Conservation (phyloP, 768 basidiomycete genomes). For the Pholiota molesta region DNA sequence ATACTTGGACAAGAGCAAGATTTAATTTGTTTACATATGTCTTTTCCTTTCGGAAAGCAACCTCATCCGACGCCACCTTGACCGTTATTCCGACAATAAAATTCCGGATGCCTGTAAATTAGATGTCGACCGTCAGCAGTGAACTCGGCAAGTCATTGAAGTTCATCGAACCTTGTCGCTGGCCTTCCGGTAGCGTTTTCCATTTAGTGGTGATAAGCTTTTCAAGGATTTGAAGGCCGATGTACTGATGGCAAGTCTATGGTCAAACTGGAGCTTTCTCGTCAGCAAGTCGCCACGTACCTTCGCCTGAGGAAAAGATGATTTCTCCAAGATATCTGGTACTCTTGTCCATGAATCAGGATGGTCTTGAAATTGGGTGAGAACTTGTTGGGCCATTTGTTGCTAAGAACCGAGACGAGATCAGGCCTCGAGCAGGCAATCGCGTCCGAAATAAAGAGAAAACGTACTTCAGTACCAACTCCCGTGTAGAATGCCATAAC, state of each 20-base stretch:
- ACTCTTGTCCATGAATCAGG: slow-evolving; percentile 98
- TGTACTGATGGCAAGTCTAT: slow-evolving; percentile 61
- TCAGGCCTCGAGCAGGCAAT: slow-evolving; percentile 22
- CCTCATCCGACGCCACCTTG: slow-evolving; percentile 91
- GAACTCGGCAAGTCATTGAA: not conserved
- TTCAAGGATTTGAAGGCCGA: slow-evolving; percentile 96
- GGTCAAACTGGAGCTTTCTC: slow-evolving; percentile 13
- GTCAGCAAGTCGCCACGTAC: slow-evolving; percentile 36
- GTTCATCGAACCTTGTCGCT: slow-evolving; percentile 72
- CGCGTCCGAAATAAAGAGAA: slow-evolving; percentile 7
- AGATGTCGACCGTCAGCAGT: not conserved
- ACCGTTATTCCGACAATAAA: slow-evolving; percentile 94
- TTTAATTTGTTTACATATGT: slow-evolving; percentile 96
- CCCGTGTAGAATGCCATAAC: slow-evolving; percentile 92
- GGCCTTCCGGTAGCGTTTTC: slow-evolving; percentile 94
- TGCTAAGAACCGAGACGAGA: slow-evolving; percentile 57
- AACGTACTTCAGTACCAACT: slow-evolving; percentile 75
- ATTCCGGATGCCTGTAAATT: slow-evolving; percentile 81
- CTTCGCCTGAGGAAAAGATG: slow-evolving; percentile 86
- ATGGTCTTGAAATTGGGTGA: slow-evolving; percentile 96
- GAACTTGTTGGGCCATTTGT: slow-evolving; percentile 90
- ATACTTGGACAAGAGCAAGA: slow-evolving; percentile 90
- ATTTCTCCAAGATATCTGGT: slow-evolving; percentile 87
- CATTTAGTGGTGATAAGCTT: slow-evolving; percentile 93
- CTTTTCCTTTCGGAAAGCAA: slow-evolving; percentile 87